Percentiles rank a stretch among this genome's conserved stretches.
Evolutionary conservation across 139 green algal genomes (phyloP).

Genomic region (Coelastrella sp.): DNA sequence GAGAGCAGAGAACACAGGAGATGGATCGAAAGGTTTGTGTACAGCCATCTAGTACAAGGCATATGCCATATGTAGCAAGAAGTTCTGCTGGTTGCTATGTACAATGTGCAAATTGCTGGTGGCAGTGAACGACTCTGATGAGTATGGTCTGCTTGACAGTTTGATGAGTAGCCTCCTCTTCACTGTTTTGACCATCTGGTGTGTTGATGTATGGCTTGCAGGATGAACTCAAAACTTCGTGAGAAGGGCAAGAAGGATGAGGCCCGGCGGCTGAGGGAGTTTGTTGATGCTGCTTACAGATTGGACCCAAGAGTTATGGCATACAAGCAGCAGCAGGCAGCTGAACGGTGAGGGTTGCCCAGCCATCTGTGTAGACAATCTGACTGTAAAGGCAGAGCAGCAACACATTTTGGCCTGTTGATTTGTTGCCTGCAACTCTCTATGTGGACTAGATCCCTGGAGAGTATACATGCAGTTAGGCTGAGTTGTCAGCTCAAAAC

Average conservation of each 20-base stretch:
- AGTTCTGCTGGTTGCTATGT: background rate
- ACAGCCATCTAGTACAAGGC: background rate
- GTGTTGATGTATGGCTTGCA: background rate
- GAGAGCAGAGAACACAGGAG: constrained; percentile 87
- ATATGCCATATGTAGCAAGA: background rate
- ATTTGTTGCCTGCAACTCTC: background rate
- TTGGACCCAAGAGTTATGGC: constrained; percentile 83
- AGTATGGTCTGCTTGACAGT: background rate
- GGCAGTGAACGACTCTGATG: background rate
- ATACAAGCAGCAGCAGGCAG: constrained; percentile 81
- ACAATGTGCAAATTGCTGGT: no score
- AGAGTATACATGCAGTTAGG: no score
- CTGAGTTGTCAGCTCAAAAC: no score
- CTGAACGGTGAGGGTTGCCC: constrained; percentile 64
- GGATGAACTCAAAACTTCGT: constrained; percentile 92
- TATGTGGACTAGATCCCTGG: no score
- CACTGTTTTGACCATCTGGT: background rate
- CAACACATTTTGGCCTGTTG: background rate
- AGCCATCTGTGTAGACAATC: no score
- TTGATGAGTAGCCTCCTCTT: background rate
- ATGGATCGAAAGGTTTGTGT: constrained; percentile 89
- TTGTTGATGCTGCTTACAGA: constrained; percentile 90
- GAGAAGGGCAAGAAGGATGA: constrained; percentile 98
- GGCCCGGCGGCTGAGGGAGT: constrained; percentile 80
- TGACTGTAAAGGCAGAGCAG: no score